These are phyloP conservation scores for Babesia bigemina DNA, from an alignment of 169 alveolate species.

Conservation along the genomic window DNA sequence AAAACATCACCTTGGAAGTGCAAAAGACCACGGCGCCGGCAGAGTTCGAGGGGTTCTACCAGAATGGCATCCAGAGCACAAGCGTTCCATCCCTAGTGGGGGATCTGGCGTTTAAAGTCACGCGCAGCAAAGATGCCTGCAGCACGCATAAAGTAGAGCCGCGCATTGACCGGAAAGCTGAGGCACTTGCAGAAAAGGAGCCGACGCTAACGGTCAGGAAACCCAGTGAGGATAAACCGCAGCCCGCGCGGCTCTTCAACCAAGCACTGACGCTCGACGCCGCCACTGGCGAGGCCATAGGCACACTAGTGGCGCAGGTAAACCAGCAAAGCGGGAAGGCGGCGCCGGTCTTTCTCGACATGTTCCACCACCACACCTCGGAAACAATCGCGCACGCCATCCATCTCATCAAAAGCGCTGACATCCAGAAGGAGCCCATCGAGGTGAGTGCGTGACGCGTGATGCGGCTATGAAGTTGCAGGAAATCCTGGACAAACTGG, in stretches of 20 bases:
- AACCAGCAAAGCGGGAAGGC: conserved; percentile 58
- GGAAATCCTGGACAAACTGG: conserved; percentile 48
- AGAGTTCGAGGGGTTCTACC: conserved; percentile 79
- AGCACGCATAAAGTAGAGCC: conserved; percentile 36
- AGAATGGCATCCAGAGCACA: conserved; percentile 79
- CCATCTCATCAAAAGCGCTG: conserved; percentile 63
- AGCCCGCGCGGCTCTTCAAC: conserved; percentile 12
- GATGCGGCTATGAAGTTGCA: not conserved
- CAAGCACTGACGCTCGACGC: conserved; percentile 30
- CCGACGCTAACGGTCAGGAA: not conserved
- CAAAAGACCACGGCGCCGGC: conserved; percentile 73
- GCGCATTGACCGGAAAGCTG: conserved; percentile 3
- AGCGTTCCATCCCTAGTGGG: conserved; percentile 70
- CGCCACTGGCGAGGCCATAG: conserved; percentile 68
- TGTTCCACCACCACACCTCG: conserved; percentile 50
- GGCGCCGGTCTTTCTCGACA: conserved; percentile 58
- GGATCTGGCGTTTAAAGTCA: conserved; percentile 71
- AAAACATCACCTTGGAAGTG: conserved; percentile 64
- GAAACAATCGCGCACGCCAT: conserved; percentile 48
- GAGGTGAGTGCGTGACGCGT: conserved; percentile 8
- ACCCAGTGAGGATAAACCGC: not conserved
- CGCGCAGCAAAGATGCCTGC: conserved; percentile 70
- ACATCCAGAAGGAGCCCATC: conserved; percentile 51
- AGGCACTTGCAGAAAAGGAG: not conserved
- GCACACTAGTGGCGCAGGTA: conserved; percentile 38